These are phyloP conservation scores for Fusarium vanettenii DNA, from an alignment of 2,329 filamentous ascomycete genomes.

Conservation along the genomic window DNA sequence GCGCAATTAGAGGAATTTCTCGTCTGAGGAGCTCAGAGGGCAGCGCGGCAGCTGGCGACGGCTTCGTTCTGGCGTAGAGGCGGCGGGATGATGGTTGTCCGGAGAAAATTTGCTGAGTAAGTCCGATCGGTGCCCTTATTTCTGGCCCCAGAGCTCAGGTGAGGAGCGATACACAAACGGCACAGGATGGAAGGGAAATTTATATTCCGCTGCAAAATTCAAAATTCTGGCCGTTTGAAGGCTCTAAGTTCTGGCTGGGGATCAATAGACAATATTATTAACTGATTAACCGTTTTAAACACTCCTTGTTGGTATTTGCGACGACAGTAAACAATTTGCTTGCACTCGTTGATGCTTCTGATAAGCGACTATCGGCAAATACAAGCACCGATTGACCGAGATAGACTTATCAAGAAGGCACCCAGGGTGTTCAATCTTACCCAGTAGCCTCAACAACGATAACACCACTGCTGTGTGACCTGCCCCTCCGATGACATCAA, in stretches of 20 bases:
- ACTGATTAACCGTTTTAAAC: background rate
- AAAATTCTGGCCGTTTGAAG: slow-evolving; percentile 13
- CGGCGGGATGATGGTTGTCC: slow-evolving; percentile 47
- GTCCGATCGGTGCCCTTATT: slow-evolving; percentile 53
- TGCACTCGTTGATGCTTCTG: slow-evolving; percentile 8
- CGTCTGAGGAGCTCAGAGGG: slow-evolving; percentile 33
- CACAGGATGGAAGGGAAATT: slow-evolving; percentile 42
- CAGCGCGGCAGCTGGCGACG: slow-evolving; percentile 34
- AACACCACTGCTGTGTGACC: background rate
- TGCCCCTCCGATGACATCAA: background rate
- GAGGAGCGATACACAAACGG: slow-evolving; percentile 53
- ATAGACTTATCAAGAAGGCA: background rate
- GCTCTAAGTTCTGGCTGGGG: background rate
- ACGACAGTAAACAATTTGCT: background rate
- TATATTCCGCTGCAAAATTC: slow-evolving; percentile 32
- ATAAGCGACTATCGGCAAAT: slow-evolving; percentile 16
- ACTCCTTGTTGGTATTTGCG: background rate
- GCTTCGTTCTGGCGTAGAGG: slow-evolving; percentile 22
- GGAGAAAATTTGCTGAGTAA: slow-evolving; percentile 59
- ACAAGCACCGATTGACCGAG: slow-evolving; percentile 11
- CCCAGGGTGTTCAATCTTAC: background rate
- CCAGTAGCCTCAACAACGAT: background rate
- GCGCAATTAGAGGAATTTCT: slow-evolving; percentile 32
- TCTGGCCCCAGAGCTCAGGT: slow-evolving; percentile 53
- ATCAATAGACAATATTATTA: background rate